Conservation (phyloP, 2,329 filamentous ascomycete species). For the Biscogniauxia mediterranea region DNA sequence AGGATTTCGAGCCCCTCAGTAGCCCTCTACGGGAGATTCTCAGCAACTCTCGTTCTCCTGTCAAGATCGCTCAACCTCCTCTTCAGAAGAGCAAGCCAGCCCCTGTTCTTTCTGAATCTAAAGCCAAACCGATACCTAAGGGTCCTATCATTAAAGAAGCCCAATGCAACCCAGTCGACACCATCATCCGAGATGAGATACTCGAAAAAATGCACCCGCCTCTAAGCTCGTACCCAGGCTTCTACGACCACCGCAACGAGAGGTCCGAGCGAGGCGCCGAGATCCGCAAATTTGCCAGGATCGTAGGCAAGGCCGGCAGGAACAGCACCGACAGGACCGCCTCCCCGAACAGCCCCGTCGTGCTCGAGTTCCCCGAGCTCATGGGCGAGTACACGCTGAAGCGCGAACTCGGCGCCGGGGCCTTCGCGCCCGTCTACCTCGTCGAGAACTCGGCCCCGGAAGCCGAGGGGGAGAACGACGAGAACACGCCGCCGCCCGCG, state of each 20-base stretch:
- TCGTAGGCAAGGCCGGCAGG: slow-evolving; percentile 55
- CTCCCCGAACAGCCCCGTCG: slow-evolving; percentile 57
- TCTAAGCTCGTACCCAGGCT: slow-evolving; percentile 73
- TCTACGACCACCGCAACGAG: slow-evolving; percentile 67
- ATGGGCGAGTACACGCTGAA: slow-evolving; percentile 72
- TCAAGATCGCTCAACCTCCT: slow-evolving; percentile 52
- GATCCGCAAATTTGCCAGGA: slow-evolving; percentile 79
- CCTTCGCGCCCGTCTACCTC: slow-evolving; percentile 93
- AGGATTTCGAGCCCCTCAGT: slow-evolving; percentile 48
- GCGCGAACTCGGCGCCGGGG: slow-evolving; percentile 85
- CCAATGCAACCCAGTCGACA: slow-evolving; percentile 88
- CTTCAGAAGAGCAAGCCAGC: slow-evolving; percentile 41
- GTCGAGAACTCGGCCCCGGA: slow-evolving; percentile 68
- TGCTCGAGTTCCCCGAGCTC: slow-evolving; percentile 65
- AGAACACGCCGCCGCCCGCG: slow-evolving; percentile 28
- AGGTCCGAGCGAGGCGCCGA: slow-evolving; percentile 67
- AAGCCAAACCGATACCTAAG: slow-evolving; percentile 47
- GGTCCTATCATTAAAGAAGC: slow-evolving; percentile 76
- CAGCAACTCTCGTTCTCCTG: slow-evolving; percentile 47
- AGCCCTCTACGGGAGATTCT: slow-evolving; percentile 72
- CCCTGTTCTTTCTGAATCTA: slow-evolving; percentile 25
- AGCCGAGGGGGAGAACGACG: slow-evolving; percentile 41
- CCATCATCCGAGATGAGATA: slow-evolving; percentile 71
- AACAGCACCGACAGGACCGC: slow-evolving; percentile 60
- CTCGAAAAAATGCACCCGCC: slow-evolving; percentile 71